These are phyloP conservation scores for Cunninghamia lanceolata DNA, from an alignment of 75 land plant genomes.

Conservation along the genomic window DNA sequence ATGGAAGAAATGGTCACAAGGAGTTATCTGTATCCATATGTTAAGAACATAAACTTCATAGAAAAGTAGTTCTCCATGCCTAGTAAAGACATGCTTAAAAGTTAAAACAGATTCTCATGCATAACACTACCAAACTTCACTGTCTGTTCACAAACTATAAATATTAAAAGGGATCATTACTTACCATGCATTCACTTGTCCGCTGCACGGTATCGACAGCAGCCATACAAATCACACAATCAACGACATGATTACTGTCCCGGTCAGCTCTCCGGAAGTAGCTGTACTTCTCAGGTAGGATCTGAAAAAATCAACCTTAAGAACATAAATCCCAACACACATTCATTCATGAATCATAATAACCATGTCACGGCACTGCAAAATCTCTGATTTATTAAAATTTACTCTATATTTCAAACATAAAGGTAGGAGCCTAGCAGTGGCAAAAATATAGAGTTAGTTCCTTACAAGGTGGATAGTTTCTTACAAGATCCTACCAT, in stretches of 20 bases:
- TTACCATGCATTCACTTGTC: slow-evolving; percentile 87
- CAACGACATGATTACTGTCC: slow-evolving; percentile 42
- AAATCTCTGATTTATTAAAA: not conserved
- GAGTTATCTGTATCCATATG: slow-evolving; percentile 66
- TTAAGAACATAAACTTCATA: slow-evolving; percentile 2
- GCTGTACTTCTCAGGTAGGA: slow-evolving; percentile 95
- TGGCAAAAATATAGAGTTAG: not conserved
- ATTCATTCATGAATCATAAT: not conserved
- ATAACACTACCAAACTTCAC: not conserved
- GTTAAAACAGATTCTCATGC: not conserved
- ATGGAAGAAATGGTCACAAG: slow-evolving; percentile 96
- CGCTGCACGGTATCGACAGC: slow-evolving; percentile 61
- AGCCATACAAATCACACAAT: slow-evolving; percentile 98
- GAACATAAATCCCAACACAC: not conserved
- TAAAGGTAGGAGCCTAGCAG: not conserved
- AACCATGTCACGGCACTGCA: not conserved
- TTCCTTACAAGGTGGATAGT: not conserved
- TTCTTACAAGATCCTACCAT: not conserved
- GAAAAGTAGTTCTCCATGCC: not conserved
- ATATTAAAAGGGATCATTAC: not conserved
- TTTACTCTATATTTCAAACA: not conserved
- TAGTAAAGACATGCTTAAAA: not conserved
- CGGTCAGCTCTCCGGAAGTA: slow-evolving; percentile 72
- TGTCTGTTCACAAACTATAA: not conserved
- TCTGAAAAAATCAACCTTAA: slow-evolving; percentile 40